Base-by-base conservation (phyloP, 352 stramenopile genomes). In the Globisporangium paroecandrum region DNA sequence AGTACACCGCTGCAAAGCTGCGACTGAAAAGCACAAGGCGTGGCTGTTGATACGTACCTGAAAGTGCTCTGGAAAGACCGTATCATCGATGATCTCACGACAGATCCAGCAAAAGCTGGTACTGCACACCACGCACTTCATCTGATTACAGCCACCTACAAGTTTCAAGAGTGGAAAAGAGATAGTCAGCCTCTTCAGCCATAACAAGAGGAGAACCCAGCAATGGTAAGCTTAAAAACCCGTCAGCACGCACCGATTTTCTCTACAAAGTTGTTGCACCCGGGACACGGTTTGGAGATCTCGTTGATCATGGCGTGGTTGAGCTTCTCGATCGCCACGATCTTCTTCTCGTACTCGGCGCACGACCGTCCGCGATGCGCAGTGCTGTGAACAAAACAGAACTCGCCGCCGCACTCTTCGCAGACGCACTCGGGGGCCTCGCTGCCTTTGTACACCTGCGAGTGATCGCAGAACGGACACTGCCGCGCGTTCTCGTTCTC, bases 31-130 rank as follows among this genome's bases (percentile, higher is more conserved):
- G 29, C 29, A 51, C 7, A 29, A 20, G 3, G 18, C n/a, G 4
- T 32, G 18, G 0, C n/a, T 9, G 38, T 46, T 46, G 29, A 32
- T 32, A 15, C 9, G 43, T 72, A 88, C 79, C 72, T 93, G 80
- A 66, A 96, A 97, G 66, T 98, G 92, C 29, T 88, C 77, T 0
- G 91, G 90, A 51, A 97, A 97, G 20, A 91, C 81, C 25, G 78
- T 80, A 59, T 89, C 87, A 58, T 97, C 91, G 46, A 98, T 87
- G 38, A 93, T 62, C 62, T 81, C 69, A 24, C 83, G 73, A 32
- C 92, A 98, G 29, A 96, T 85, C 89, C 90, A 98, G 72, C 92
- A 97, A 70, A 97, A 98, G 65, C 86, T 85, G 32, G 78, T 89
- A 22, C 69, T 76, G 71, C 90, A 97, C 29, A 85, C 83, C 15